A percentile compares a stretch with the other conserved stretches of the same genome.
Evolutionary conservation across 495 filamentous ascomycete genomes (phyloP).

Genomic region (Staphylotrichum tortipilum): DNA sequence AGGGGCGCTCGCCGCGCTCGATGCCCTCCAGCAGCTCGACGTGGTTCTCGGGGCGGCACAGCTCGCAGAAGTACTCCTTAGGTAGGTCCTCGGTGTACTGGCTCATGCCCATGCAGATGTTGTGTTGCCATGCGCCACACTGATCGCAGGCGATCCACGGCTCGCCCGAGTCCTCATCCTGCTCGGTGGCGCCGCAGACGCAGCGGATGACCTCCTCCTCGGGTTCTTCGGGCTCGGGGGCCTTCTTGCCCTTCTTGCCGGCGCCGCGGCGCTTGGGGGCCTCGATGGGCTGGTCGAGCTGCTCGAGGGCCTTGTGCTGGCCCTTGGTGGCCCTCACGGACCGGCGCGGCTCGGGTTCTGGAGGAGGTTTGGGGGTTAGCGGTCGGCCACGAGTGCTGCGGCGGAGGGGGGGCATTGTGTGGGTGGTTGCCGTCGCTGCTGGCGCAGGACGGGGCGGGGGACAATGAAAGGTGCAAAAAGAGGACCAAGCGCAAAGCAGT

Average conservation of each 20-base stretch:
- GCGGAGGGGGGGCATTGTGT: constrained; percentile 1
- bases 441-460: not conserved
- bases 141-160: constrained; percentile 88
- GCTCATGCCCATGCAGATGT: constrained; percentile 83
- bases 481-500: no score
- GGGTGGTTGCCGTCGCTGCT: not conserved
- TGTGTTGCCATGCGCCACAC: constrained; percentile 93
- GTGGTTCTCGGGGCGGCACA: constrained; percentile 78
- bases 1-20: constrained; percentile 69
- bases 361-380: constrained; percentile 15
- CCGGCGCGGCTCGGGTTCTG: constrained; percentile 74
- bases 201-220: constrained; percentile 71
- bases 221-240: constrained; percentile 52
- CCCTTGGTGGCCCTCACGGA: constrained; percentile 94
- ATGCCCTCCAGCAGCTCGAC: constrained; percentile 64
- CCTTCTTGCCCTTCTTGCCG: constrained; percentile 45
- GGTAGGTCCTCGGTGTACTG: constrained; percentile 67
- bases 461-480: no score
- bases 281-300: constrained; percentile 57
- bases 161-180: constrained; percentile 70
- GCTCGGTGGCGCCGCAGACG: constrained; percentile 80
- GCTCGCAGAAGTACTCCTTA: constrained; percentile 79
- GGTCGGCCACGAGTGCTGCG: constrained; percentile 2
- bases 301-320: constrained; percentile 79
- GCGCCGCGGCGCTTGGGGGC: constrained; percentile 50